phyloP scores from a whole-genome alignment of 2,329 filamentous ascomycete species.

The Penicillium digitatum region DNA sequence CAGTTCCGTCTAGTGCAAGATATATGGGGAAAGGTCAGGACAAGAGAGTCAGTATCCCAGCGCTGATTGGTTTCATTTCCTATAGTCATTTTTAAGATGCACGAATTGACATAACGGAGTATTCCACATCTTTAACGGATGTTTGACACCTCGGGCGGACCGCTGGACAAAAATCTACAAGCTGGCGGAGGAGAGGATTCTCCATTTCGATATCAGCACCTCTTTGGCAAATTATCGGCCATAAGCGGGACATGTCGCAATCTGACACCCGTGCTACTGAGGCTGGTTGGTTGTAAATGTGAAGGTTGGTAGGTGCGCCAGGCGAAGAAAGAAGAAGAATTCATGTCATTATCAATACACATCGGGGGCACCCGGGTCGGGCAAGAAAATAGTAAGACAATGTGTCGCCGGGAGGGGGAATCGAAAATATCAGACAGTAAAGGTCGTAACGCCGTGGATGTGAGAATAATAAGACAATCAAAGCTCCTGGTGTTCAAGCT shows the following conservation, averaged over 20 bases:
- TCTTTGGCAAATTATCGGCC: slow-evolving; percentile 98
- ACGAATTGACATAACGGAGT: slow-evolving; percentile 50
- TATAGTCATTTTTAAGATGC: too few species aligned
- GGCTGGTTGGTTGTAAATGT: slow-evolving; percentile 11
- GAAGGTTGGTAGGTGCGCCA: neutral
- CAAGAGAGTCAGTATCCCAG: neutral
- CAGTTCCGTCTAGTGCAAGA: neutral
- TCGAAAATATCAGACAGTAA: slow-evolving; percentile 24
- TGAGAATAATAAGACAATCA: slow-evolving; percentile 24
- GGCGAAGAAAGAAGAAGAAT: slow-evolving; percentile 12
- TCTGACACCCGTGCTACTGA: slow-evolving; percentile 99
- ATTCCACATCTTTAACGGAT: slow-evolving; percentile 52
- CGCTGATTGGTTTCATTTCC: neutral
- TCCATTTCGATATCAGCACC: slow-evolving; percentile 72
- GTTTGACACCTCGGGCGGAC: slow-evolving; percentile 35
- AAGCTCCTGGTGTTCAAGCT: slow-evolving; percentile 38
- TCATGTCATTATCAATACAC: slow-evolving; percentile 34
- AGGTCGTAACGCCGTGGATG: slow-evolving; percentile 32
- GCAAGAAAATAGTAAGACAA: slow-evolving; percentile 27
- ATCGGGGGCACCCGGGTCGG: slow-evolving; percentile 23
- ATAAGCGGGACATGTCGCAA: slow-evolving; percentile 81
- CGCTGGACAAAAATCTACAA: slow-evolving; percentile 44
- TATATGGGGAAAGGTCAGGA: neutral
- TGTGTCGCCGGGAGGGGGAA: slow-evolving; percentile 27
- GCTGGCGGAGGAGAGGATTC: slow-evolving; percentile 29